Conservation (phyloP, 2,329 filamentous ascomycete species). For the Trichoderma semiorbis region DNA sequence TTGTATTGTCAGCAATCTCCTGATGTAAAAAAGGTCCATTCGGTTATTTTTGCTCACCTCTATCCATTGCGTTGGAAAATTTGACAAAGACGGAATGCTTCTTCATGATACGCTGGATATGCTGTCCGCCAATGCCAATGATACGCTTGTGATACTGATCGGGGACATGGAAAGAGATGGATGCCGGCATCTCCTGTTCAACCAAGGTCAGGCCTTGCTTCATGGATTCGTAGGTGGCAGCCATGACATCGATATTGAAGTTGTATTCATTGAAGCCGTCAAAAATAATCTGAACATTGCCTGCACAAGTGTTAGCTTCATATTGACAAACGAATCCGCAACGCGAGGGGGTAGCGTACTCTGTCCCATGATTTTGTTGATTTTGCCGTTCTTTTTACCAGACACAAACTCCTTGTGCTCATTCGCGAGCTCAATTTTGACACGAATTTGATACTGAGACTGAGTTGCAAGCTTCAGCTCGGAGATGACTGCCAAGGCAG, state of each 20-base stretch:
- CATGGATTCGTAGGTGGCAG: constrained; percentile 86
- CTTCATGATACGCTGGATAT: constrained; percentile 99
- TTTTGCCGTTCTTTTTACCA: constrained; percentile 99
- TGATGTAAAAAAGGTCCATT: neutral
- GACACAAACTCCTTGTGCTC: constrained; percentile 99
- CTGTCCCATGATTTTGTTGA: constrained; percentile 99
- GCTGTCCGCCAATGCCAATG: constrained; percentile 95
- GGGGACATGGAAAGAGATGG: constrained; percentile 97
- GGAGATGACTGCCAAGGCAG: constrained; percentile 89
- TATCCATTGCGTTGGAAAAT: constrained; percentile 98
- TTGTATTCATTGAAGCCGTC: constrained; percentile 99
- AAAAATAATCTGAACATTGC: constrained; percentile 97
- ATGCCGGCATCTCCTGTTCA: constrained; percentile 98
- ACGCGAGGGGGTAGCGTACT: constrained; percentile 43
- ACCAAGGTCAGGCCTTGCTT: constrained; percentile 90
- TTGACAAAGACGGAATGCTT: constrained; percentile 99
- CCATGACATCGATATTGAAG: constrained; percentile 98
- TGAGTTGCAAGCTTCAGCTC: constrained; percentile 86
- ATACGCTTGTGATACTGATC: constrained; percentile 99
- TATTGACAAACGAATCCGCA: neutral
- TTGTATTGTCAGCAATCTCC: constrained; percentile 26
- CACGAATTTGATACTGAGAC: constrained; percentile 85
- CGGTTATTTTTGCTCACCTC: constrained; percentile 49
- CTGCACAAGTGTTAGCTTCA: constrained; percentile 33
- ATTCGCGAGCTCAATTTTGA: constrained; percentile 98